Base-by-base conservation (phyloP, 768 basidiomycete species). In the Exidia glandulosa region DNA sequence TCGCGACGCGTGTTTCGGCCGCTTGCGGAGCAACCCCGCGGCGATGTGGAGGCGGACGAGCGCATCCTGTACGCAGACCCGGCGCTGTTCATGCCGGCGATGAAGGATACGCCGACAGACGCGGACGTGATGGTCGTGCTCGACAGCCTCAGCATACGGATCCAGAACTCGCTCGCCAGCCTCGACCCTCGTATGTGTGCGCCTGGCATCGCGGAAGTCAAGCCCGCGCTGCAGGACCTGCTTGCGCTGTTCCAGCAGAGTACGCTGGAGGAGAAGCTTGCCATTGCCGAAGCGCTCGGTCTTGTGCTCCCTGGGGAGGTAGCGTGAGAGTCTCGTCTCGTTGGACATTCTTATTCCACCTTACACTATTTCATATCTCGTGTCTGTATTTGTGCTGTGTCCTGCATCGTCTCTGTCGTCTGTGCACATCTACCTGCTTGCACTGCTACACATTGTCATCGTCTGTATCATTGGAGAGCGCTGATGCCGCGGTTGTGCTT, bases 121-220 rank as follows among this genome's bases (percentile, higher is more conserved):
- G 71, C 77, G 19, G 88, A 94, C 61, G 72, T 94, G 57, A 80
- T 85, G 72, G 71, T 80, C 61, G 72, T 90, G n/a, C 76, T 96
- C 32, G 88, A 93, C 65, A 88, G 85, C 13, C 68, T 95, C 57
- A 76, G 86, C 32, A 73, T 82, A 7, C 79, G 94, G 47, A 84
- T 94, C 58, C 85, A 90, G 68, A 93, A 94, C 67, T 81, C 87
- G 2, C 71, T 83, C 32, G 69, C 71, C 7, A 67, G 71, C 23
- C 60, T 76, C 60, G 60, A 64, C 27, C 58, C n/a, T n/a, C 36
- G 30, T 29, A 14, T 27, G 30, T 27, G 25, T 9, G 30, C 50
- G 7, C 25, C 25, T 10, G 30, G 25, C 30, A 19, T 37, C 10
- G 50, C 6, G 25, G 25, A 14, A 7, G 50, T 29, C 12, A 27